Conservation (phyloP, 495 filamentous ascomycete species). For the Penicillium desertorum region DNA sequence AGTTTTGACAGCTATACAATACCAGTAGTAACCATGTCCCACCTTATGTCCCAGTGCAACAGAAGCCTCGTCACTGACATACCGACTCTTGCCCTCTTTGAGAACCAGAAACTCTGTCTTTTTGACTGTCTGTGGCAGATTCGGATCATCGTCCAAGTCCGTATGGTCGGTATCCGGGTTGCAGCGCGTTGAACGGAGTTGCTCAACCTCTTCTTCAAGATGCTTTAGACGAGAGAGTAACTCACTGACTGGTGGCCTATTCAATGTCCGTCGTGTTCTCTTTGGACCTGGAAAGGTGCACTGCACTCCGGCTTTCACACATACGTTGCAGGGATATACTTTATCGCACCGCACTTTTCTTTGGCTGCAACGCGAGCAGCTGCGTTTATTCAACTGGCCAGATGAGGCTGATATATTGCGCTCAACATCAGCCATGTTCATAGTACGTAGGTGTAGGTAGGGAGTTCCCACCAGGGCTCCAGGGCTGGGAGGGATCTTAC, state of each 20-base stretch:
- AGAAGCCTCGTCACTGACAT: constrained; percentile 61
- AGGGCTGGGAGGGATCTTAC: no score
- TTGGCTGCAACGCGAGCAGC: constrained; percentile 20
- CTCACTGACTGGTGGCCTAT: constrained; percentile 54
- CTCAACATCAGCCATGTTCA: neutral
- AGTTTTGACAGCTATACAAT: neutral
- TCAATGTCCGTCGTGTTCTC: constrained; percentile 60
- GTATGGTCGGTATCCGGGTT: neutral
- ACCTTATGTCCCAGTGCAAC: constrained; percentile 64
- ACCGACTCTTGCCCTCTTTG: constrained; percentile 66
- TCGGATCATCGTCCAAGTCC: neutral
- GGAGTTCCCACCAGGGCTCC: no score
- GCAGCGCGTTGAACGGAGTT: constrained; percentile 35
- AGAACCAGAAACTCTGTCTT: constrained; percentile 62
- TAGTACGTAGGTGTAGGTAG: neutral
- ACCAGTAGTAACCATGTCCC: neutral
- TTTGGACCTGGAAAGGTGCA: constrained; percentile 73
- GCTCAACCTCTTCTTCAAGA: constrained; percentile 68
- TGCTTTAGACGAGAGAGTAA: constrained; percentile 65
- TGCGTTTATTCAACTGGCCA: constrained; percentile 9
- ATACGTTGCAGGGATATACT: constrained; percentile 65
- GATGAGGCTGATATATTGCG: neutral
- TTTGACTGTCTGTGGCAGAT: neutral
- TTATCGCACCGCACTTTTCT: constrained; percentile 38
- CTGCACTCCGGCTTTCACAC: constrained; percentile 62